Evolutionary conservation across 805 yeast species (phyloP).

Genomic region (Pichia kluyveri): DNA sequence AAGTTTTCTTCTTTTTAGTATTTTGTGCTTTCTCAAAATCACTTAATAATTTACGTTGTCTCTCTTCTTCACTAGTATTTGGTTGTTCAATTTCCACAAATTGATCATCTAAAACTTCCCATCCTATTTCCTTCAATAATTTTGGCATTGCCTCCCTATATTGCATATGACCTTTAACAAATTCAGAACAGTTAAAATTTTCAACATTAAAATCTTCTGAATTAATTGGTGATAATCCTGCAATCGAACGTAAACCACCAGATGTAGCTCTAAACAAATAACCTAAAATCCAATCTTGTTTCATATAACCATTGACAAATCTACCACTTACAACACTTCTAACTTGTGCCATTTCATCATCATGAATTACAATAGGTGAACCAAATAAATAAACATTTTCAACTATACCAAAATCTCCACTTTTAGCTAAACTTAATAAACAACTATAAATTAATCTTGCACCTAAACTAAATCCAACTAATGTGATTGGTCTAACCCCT

Average conservation of each 20-base stretch:
- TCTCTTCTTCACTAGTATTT: conserved; percentile 76
- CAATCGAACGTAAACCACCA: conserved; percentile 87
- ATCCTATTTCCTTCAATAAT: conserved; percentile 55
- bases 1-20: conserved; percentile 29
- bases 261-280: conserved; percentile 91
- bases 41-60: conserved; percentile 69
- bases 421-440: conserved; percentile 70
- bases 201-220: conserved; percentile 40
- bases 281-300: conserved; percentile 93
- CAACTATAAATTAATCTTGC: conserved; percentile 90
- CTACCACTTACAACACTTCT: conserved; percentile 83
- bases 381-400: conserved; percentile 88
- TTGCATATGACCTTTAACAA: conserved; percentile 95
- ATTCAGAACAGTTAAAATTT: conserved; percentile 78
- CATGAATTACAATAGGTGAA: conserved; percentile 72
- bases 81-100: conserved; percentile 95
- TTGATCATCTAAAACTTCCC: conserved; percentile 82
- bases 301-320: conserved; percentile 83
- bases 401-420: conserved; percentile 79
- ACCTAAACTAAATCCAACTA: conserved; percentile 91
- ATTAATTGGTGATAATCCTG: conserved; percentile 77
- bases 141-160: conserved; percentile 91
- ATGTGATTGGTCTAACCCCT: conserved; percentile 86
- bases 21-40: conserved; percentile 54
- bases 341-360: conserved; percentile 69